Evolutionary conservation across 2,329 filamentous ascomycete genomes (phyloP).

Genomic region (Ophiostoma pallidulum): DNA sequence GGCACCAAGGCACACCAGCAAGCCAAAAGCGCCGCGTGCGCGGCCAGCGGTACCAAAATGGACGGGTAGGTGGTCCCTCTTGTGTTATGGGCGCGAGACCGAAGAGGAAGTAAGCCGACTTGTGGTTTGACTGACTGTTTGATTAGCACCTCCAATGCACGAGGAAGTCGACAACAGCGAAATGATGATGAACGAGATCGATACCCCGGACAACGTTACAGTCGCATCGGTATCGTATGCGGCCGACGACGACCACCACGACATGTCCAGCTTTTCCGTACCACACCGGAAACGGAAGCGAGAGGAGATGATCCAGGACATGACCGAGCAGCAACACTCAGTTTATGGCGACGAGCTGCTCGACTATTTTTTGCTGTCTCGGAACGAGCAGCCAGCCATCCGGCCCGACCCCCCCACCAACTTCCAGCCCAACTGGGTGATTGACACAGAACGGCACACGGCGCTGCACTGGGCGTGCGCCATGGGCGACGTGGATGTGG

Average conservation of each 20-base stretch:
- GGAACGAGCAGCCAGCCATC: conserved; percentile 63
- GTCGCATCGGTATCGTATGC: conserved; percentile 74
- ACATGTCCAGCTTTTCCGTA: conserved; percentile 55
- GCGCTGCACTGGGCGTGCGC: conserved; percentile 95
- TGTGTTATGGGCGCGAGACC: too few species aligned
- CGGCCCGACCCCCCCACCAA: conserved; percentile 72
- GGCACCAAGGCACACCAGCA: conserved; percentile 84
- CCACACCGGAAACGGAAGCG: conserved; percentile 65
- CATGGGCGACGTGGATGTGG: conserved; percentile 91
- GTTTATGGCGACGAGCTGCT: conserved; percentile 88
- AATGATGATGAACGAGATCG: conserved; percentile 59
- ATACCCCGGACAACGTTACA: conserved; percentile 74
- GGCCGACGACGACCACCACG: conserved; percentile 70
- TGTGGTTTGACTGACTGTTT: too few species aligned
- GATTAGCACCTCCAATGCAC: conserved; percentile 29
- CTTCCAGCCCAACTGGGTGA: conserved; percentile 84
- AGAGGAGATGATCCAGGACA: conserved; percentile 50
- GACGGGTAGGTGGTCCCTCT: conserved; percentile 36
- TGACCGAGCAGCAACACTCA: conserved; percentile 73
- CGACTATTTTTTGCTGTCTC: conserved; percentile 88
- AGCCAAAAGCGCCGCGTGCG: conserved; percentile 65
- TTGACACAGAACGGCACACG: conserved; percentile 86
- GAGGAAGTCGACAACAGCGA: conserved; percentile 60
- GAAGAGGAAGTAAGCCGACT: too few species aligned
- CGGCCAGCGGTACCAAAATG: conserved; percentile 54